These are phyloP conservation scores for Acidomyces sp. DNA, from an alignment of 495 filamentous ascomycete genomes.

Conservation along the genomic window DNA sequence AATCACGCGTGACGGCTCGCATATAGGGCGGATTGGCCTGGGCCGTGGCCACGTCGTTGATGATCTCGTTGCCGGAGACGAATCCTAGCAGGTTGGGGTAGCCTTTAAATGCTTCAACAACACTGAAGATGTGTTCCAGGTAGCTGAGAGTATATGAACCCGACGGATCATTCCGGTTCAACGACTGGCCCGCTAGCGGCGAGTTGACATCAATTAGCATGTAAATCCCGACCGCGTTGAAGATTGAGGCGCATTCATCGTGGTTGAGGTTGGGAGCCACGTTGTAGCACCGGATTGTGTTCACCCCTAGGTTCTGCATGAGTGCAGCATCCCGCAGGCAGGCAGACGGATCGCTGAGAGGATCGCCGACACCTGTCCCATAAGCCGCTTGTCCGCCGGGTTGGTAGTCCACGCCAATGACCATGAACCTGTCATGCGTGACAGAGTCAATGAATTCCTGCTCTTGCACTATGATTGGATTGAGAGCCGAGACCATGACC, in stretches of 20 bases:
- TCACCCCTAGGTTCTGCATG: constrained; percentile 72
- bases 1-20: constrained; percentile 63
- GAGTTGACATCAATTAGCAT: constrained; percentile 70
- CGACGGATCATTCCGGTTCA: constrained; percentile 55
- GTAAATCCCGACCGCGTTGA: constrained; percentile 58
- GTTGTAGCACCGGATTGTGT: constrained; percentile 92
- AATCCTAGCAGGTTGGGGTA: constrained; percentile 87
- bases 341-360: constrained; percentile 56
- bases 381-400: constrained; percentile 80
- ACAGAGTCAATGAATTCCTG: constrained; percentile 72
- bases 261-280: constrained; percentile 72
- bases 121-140: constrained; percentile 69
- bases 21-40: constrained; percentile 50
- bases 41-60: constrained; percentile 52
- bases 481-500: constrained; percentile 51
- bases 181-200: constrained; percentile 60
- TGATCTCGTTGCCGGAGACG: constrained; percentile 90
- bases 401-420: constrained; percentile 89
- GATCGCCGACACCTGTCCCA: constrained; percentile 49
- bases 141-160: constrained; percentile 63
- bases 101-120: constrained; percentile 88
- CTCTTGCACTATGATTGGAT: constrained; percentile 57
- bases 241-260: constrained; percentile 78
- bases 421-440: constrained; percentile 69
- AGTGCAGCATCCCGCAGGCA: constrained; percentile 87